Conservation (phyloP, 2,329 filamentous ascomycete species). For the Curvularia sp. region DNA sequence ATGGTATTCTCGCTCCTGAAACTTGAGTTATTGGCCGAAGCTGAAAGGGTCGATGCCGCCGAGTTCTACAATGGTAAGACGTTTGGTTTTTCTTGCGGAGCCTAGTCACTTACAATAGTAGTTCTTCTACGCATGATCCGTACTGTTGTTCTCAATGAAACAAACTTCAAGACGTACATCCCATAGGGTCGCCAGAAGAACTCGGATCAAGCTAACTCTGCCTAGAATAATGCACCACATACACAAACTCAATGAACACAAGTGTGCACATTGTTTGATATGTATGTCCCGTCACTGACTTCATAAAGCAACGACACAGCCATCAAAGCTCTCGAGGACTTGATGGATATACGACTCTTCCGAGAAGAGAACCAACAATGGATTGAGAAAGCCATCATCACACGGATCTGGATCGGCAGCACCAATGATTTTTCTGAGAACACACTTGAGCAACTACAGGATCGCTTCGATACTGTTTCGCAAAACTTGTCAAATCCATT, state of each 20-base stretch:
- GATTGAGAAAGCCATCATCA: conserved; percentile 74
- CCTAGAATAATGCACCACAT: conserved; percentile 69
- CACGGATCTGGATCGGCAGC: conserved; percentile 70
- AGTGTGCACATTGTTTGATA: conserved; percentile 22
- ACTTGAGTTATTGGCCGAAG: conserved; percentile 69
- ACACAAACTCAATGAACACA: conserved; percentile 64
- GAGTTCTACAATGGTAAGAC: conserved; percentile 53
- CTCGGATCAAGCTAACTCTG: background rate
- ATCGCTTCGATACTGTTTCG: conserved; percentile 58
- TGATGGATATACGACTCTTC: conserved; percentile 67
- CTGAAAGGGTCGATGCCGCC: conserved; percentile 45
- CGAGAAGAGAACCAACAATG: conserved; percentile 61
- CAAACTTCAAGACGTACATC: conserved; percentile 66
- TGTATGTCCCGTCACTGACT: background rate
- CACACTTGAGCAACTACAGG: conserved; percentile 49
- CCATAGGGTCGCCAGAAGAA: background rate
- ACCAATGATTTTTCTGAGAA: conserved; percentile 52
- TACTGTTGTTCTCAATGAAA: conserved; percentile 65
- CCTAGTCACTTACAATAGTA: conserved; percentile 30
- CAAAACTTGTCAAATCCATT: conserved; percentile 59
- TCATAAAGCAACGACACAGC: conserved; percentile 49
- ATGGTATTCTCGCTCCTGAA: conserved; percentile 71
- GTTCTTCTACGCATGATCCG: conserved; percentile 69
- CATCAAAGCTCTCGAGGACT: conserved; percentile 64
- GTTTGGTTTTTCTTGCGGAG: background rate